Evolutionary conservation across 345 rosid genomes (phyloP).

Genomic region (Arabidopsis suecica): DNA sequence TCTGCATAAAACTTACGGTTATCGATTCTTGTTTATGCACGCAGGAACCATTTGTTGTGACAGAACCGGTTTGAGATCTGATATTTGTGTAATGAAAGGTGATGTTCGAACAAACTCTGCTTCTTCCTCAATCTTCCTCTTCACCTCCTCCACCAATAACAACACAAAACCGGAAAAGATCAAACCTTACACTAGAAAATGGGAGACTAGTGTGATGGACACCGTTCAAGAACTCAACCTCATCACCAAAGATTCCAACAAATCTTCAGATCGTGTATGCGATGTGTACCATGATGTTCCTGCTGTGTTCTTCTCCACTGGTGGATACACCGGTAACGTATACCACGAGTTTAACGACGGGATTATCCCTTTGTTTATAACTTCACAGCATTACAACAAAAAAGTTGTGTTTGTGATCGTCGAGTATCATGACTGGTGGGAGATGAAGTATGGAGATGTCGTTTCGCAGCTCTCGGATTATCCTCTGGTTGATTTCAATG

Average conservation of each 20-base stretch:
- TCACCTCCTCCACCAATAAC: constrained; percentile 42
- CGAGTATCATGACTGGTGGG: constrained; percentile 90
- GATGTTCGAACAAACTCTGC: constrained; percentile 68
- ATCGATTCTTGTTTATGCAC: constrained; percentile 30
- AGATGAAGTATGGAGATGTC: constrained; percentile 68
- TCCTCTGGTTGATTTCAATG: constrained; percentile 58
- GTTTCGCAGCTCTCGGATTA: constrained; percentile 63
- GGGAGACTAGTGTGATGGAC: constrained; percentile 80
- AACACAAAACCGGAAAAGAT: constrained; percentile 58
- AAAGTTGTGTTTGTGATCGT: constrained; percentile 79
- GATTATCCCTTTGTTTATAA: constrained; percentile 74
- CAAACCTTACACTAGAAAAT: constrained; percentile 85
- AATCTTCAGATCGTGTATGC: constrained; percentile 42
- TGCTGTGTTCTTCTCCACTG: constrained; percentile 80
- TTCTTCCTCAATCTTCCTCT: constrained; percentile 70
- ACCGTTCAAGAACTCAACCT: constrained; percentile 71
- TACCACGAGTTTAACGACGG: constrained; percentile 92
- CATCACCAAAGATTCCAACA: constrained; percentile 44
- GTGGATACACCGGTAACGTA: constrained; percentile 82
- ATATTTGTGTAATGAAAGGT: constrained; percentile 79
- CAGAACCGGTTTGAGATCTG: constrained; percentile 66
- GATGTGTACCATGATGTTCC: constrained; percentile 71
- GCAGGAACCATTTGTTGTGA: constrained; percentile 81
- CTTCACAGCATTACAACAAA: constrained; percentile 72
- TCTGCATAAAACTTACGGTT: constrained; percentile 12